These are phyloP conservation scores for Cladosporium sphaerospermum DNA, from an alignment of 2,329 filamentous ascomycete species.

Conservation along the genomic window DNA sequence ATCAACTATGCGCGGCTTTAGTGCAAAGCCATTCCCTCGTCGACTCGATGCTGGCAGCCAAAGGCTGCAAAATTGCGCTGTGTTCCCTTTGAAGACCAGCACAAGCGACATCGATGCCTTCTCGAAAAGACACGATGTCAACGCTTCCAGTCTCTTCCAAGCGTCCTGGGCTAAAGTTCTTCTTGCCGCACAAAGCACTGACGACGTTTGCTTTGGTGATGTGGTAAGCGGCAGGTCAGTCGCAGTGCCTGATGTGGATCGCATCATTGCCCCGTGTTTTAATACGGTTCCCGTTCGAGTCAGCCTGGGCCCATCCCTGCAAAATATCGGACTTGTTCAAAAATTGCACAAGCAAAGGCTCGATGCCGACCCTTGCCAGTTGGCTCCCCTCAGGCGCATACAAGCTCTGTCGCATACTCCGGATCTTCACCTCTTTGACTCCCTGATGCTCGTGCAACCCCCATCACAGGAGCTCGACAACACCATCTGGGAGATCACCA, in stretches of 20 bases:
- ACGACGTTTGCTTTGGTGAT: conserved; percentile 80
- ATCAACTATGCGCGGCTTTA: conserved; percentile 48
- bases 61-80: conserved; percentile 9
- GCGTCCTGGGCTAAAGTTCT: conserved; percentile 65
- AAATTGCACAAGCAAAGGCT: conserved; percentile 57
- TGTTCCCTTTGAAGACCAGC: neutral
- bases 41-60: neutral
- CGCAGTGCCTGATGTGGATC: conserved; percentile 58
- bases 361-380: conserved; percentile 60
- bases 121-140: conserved; percentile 48
- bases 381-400: conserved; percentile 67
- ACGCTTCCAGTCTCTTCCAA: conserved; percentile 62
- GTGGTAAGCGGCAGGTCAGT: conserved; percentile 73
- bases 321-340: conserved; percentile 54
- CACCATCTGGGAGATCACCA: conserved; percentile 44
- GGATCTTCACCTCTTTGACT: conserved; percentile 64
- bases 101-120: conserved; percentile 40
- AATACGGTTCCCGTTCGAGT: conserved; percentile 75
- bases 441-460: conserved; percentile 72
- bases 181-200: conserved; percentile 46
- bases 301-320: conserved; percentile 42
- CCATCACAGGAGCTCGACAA: conserved; percentile 40
- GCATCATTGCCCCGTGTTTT: conserved; percentile 82
- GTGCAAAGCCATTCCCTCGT: conserved; percentile 37
- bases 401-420: conserved; percentile 45